phyloP scores from a whole-genome alignment of 192 early-diverging fungal genomes.

The Coemansia javaensis region DNA sequence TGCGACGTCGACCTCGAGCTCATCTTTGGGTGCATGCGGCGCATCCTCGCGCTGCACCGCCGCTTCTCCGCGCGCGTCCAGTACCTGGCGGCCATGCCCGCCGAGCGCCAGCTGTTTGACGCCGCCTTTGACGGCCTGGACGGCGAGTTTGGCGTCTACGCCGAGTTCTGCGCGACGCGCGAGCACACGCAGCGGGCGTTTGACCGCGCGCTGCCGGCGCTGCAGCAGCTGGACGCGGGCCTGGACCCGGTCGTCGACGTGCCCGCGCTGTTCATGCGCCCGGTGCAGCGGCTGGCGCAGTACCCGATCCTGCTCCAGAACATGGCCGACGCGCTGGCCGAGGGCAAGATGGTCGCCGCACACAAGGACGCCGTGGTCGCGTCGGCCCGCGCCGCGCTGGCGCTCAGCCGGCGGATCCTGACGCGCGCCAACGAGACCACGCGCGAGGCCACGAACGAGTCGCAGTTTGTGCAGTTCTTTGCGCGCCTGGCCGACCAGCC shows the following conservation, averaged over 20 bases:
- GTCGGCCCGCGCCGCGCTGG: constrained; percentile 31
- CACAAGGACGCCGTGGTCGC: constrained; percentile 10
- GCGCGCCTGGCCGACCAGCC: constrained; percentile 23
- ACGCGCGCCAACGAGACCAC: constrained; percentile 43
- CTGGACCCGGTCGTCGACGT: constrained; percentile 29
- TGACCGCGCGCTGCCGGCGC: constrained; percentile 10
- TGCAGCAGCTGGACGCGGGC: constrained; percentile 7
- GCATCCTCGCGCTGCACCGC: constrained; percentile 30
- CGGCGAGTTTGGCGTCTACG: constrained; percentile 30
- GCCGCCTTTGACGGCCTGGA: constrained; percentile 13
- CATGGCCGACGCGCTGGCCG: constrained; percentile 29
- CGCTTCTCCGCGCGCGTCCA: constrained; percentile 41
- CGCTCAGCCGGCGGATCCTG: constrained; percentile 32
- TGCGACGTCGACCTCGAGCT: constrained; percentile 11
- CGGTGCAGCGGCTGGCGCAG: constrained; percentile 47
- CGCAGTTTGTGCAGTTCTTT: constrained; percentile 17
- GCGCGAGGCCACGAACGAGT: constrained; percentile 31
- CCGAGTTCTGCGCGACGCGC: constrained; percentile 33
- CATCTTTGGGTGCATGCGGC: constrained; percentile 24
- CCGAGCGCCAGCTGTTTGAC: constrained; percentile 23
- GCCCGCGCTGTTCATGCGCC: constrained; percentile 40
- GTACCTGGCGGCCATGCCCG: constrained; percentile 36
- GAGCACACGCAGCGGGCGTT: constrained; percentile 20
- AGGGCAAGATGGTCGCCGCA: constrained; percentile 3
- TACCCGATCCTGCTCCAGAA: constrained; percentile 45